These are phyloP conservation scores for Penicillium diatomitis DNA, from an alignment of 495 filamentous ascomycete species.

Conservation along the genomic window DNA sequence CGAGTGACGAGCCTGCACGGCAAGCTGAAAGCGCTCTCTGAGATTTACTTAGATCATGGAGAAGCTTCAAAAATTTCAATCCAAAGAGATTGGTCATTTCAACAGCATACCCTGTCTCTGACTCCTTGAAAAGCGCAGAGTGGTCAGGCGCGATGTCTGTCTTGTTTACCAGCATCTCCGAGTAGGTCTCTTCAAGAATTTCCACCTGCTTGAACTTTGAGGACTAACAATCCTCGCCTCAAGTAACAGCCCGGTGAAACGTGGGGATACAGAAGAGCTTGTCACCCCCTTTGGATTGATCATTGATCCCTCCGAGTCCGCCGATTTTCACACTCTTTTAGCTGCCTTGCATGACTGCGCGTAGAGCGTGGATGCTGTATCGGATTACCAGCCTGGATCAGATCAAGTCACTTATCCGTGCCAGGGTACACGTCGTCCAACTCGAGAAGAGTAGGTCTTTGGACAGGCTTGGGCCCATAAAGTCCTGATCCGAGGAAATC, in stretches of 20 bases:
- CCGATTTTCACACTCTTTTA: conserved; percentile 24
- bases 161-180: conserved; percentile 25
- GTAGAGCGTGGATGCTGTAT: conserved; percentile 16
- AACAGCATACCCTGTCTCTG: too few relatives aligned
- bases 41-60: neutral
- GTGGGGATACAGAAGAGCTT: conserved; percentile 19
- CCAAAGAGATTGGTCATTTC: too few relatives aligned
- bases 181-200: conserved; percentile 8
- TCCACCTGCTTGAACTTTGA: too few relatives aligned
- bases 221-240: neutral
- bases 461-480: conserved; percentile 26
- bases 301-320: conserved; percentile 17
- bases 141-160: conserved; percentile 20
- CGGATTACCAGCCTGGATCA: conserved; percentile 24
- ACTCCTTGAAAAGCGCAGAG: too few relatives aligned
- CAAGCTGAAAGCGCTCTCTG: too few relatives aligned
- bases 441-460: conserved; percentile 19
- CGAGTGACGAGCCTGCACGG: too few relatives aligned
- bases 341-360: conserved; percentile 29
- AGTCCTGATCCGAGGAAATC: conserved; percentile 23
- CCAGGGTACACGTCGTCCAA: conserved; percentile 20
- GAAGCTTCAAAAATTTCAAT: neutral
- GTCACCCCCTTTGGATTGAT: conserved; percentile 17
- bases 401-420: conserved; percentile 21
- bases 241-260: conserved; percentile 22